Evolutionary conservation across 495 filamentous ascomycete genomes (phyloP).

Genomic region (Daldinia concentrica): DNA sequence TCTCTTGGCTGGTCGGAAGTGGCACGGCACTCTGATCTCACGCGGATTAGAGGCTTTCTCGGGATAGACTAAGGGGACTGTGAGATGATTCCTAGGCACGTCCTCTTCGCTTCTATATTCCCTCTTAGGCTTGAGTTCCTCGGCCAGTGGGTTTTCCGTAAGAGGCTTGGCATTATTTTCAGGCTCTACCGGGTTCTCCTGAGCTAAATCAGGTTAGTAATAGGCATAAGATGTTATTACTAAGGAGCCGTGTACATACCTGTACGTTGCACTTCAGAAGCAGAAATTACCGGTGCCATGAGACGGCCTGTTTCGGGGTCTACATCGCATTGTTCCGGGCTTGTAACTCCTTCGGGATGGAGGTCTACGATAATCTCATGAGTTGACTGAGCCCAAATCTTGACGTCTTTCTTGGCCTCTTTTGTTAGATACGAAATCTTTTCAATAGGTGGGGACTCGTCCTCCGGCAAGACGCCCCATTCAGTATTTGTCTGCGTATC

Average conservation of each 20-base stretch:
- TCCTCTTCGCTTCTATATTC: neutral
- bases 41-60: conserved; percentile 6
- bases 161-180: neutral
- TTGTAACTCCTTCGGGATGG: neutral
- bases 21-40: conserved; percentile 43
- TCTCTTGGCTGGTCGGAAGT: conserved; percentile 48
- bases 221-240: neutral
- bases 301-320: conserved; percentile 46
- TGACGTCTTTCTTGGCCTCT: neutral
- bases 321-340: conserved; percentile 47
- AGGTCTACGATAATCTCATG: conserved; percentile 27
- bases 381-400: conserved; percentile 16
- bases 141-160: neutral
- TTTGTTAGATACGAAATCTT: neutral
- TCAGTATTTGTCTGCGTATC: neutral
- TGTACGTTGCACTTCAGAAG: conserved; percentile 14
- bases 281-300: conserved; percentile 32
- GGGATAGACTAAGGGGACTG: neutral
- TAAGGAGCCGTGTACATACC: conserved; percentile 5
- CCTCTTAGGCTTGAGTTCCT: neutral
- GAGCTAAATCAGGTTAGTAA: neutral
- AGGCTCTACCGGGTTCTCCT: neutral
- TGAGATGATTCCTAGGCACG: neutral
- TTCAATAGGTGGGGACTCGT: neutral
- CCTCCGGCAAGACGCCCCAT: neutral